Percentiles rank a stretch among this genome's conserved stretches.
These are phyloP conservation scores for Penicillium sp. DNA, from an alignment of 2,329 filamentous ascomycete species.

Conservation along the genomic window DNA sequence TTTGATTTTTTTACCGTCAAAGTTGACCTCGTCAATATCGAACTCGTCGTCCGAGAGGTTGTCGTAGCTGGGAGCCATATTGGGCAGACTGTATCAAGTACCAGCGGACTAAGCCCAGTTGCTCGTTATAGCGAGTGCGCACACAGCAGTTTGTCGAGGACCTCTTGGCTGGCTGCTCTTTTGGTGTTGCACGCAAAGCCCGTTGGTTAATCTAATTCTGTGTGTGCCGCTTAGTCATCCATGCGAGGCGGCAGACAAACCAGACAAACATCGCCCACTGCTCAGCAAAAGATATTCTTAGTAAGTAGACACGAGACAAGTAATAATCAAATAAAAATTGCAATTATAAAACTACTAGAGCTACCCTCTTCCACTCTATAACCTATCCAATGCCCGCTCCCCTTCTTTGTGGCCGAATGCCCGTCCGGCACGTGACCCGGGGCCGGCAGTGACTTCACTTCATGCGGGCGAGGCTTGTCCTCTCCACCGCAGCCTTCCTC, in stretches of 20 bases:
- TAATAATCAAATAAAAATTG: too few species aligned
- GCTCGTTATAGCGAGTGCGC: constrained; percentile 7
- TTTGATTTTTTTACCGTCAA: constrained; percentile 54
- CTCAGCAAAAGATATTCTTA: too few species aligned
- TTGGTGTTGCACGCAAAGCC: constrained; percentile 3
- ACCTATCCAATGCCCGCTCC: too few species aligned
- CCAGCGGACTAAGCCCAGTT: constrained; percentile 18
- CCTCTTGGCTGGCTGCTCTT: constrained; percentile 2
- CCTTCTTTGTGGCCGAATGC: too few species aligned
- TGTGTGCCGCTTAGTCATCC: constrained; percentile 19
- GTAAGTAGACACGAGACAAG: too few species aligned
- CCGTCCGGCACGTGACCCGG: background rate
- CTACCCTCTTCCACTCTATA: too few species aligned
- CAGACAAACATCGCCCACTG: constrained; percentile 9
- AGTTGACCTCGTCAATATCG: constrained; percentile 90
- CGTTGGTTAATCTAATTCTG: constrained; percentile 17
- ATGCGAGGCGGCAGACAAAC: constrained; percentile 12
- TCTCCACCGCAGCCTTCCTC: too few species aligned
- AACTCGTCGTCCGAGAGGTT: constrained; percentile 86
- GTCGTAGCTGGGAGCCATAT: constrained; percentile 92
- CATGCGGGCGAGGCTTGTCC: too few species aligned
- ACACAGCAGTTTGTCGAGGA: constrained; percentile 3
- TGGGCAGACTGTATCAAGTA: constrained; percentile 37
- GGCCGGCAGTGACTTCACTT: background rate
- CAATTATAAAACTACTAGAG: too few species aligned